Percentiles rank a stretch among this genome's conserved stretches.
Conservation (phyloP, 2,329 filamentous ascomycete genomes). For the Diaporthe nobilis region DNA sequence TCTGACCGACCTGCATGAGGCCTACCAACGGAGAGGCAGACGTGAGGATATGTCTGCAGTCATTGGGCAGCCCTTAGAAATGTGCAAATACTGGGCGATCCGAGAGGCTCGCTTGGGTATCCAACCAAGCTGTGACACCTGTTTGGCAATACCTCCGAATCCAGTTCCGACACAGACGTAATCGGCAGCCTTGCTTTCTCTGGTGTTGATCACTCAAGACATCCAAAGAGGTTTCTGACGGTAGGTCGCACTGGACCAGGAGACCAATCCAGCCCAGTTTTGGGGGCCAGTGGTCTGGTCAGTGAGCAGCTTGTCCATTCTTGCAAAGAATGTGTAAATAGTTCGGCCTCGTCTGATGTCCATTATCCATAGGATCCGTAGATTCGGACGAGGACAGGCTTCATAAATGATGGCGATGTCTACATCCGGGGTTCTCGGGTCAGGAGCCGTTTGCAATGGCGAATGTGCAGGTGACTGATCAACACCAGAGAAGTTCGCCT, state of each 20-base stretch:
- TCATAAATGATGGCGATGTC: not conserved
- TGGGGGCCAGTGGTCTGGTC: not conserved
- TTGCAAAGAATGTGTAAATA: not conserved
- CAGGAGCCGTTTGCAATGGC: not conserved
- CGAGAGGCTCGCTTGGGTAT: not conserved
- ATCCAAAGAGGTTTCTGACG: not conserved
- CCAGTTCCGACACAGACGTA: not conserved
- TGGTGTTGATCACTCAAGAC: not conserved
- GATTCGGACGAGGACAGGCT: not conserved
- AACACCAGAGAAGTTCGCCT: not conserved
- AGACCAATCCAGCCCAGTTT: not conserved
- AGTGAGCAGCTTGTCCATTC: not conserved
- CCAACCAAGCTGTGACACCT: constrained; percentile 1
- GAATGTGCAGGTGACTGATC: not conserved
- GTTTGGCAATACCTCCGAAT: not conserved
- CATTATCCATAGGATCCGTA: not conserved
- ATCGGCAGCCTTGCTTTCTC: not conserved
- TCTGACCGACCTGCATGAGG: not conserved
- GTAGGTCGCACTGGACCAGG: not conserved
- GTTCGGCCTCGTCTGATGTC: not conserved
- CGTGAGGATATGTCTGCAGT: not conserved
- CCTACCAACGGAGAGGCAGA: constrained; percentile 26
- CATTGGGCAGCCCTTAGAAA: not conserved
- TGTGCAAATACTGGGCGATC: not conserved
- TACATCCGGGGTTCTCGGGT: not conserved